Evolutionary conservation across 495 filamentous ascomycete species (phyloP).

Genomic region (Apodospora peruviana): DNA sequence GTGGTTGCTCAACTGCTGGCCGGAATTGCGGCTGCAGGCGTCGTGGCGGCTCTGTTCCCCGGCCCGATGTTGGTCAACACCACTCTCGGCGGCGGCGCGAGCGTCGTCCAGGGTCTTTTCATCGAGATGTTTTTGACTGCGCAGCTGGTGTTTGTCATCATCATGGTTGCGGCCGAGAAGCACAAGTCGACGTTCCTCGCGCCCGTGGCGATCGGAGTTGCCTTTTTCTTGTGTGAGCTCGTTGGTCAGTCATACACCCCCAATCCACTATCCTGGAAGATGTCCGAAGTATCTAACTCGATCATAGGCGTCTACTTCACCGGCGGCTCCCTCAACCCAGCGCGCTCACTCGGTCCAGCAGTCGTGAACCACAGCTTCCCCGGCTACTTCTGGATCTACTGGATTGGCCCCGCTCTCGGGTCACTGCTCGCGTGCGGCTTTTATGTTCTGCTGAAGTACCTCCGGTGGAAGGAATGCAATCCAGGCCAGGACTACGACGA

Average conservation of each 20-base stretch:
- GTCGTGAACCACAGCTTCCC: constrained; percentile 57
- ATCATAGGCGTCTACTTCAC: constrained; percentile 51
- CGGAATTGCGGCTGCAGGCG: constrained; percentile 53
- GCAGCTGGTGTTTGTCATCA: constrained; percentile 70
- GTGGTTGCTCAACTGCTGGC: constrained; percentile 53
- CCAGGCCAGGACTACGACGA: constrained; percentile 32
- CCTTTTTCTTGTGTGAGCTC: constrained; percentile 66
- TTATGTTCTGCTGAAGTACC: constrained; percentile 58
- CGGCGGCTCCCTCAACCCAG: constrained; percentile 56
- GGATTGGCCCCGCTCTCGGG: constrained; percentile 52
- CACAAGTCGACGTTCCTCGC: constrained; percentile 75
- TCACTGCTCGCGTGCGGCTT: constrained; percentile 60
- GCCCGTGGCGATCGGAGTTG: constrained; percentile 69
- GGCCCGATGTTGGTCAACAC: constrained; percentile 57
- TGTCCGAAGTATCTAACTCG: neutral
- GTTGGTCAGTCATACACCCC: constrained; percentile 36
- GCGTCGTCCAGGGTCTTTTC: constrained; percentile 59
- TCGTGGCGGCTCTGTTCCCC: constrained; percentile 56
- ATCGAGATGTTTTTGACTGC: constrained; percentile 80
- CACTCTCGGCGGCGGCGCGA: constrained; percentile 49
- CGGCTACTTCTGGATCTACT: constrained; percentile 68
- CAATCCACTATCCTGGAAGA: neutral
- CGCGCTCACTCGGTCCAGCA: constrained; percentile 50
- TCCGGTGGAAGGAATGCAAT: constrained; percentile 75
- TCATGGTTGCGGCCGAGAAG: constrained; percentile 81